A percentile compares a stretch with the other conserved stretches of the same genome.
Conservation (phyloP, 192 early-diverging fungal species). For the Cetraspora pellucida region DNA sequence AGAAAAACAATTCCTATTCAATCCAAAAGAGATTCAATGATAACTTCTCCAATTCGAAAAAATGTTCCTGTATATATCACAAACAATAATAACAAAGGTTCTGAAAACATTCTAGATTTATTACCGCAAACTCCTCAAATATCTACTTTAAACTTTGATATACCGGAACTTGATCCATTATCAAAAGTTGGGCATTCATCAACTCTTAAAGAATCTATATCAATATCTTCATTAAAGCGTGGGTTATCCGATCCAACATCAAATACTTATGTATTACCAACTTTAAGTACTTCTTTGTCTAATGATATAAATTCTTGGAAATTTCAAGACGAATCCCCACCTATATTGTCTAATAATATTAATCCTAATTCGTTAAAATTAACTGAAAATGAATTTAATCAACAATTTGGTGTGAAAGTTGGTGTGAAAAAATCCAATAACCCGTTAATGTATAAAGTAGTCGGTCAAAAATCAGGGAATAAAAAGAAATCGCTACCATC, state of each 20-base stretch:
- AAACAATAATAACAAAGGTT: neutral
- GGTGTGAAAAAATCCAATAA: neutral
- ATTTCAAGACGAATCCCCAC: no score
- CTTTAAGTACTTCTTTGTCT: no score
- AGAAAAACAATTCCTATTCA: no score
- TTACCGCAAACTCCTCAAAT: neutral
- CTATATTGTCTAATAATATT: no score
- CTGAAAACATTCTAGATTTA: no score
- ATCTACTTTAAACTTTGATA: neutral
- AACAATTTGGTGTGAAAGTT: neutral
- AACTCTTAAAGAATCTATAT: neutral
- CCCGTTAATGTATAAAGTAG: neutral
- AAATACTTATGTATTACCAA: no score
- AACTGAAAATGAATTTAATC: no score
- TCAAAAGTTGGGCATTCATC: neutral
- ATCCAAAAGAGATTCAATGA: no score
- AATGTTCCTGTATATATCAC: no score
- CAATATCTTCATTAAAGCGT: neutral
- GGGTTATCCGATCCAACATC: neutral
- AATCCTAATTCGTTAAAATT: no score
- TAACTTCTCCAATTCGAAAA: no score
- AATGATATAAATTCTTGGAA: no score
- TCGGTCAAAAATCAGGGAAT: neutral
- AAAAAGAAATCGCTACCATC: neutral
- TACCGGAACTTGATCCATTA: neutral